Evolutionary conservation across 257 asterid species (phyloP).

Genomic region (Solanum gracilifrons): DNA sequence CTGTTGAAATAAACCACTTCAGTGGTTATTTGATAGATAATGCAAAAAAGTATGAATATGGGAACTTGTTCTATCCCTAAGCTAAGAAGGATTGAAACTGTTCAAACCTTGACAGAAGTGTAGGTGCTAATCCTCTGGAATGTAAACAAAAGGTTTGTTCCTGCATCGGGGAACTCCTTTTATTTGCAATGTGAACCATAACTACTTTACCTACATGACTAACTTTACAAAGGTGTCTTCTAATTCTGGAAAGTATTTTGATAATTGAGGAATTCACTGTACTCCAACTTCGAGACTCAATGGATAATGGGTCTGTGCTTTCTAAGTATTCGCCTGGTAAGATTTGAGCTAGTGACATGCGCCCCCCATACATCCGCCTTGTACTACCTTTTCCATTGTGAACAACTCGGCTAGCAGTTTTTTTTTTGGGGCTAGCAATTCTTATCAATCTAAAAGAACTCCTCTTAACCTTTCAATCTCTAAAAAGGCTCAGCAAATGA

Average conservation of each 20-base stretch:
- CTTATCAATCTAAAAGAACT: neutral
- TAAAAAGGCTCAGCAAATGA: neutral
- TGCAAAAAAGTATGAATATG: too few species aligned
- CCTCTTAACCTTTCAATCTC: neutral
- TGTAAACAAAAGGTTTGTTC: neutral
- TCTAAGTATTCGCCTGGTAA: neutral
- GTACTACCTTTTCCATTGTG: neutral
- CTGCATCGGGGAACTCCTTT: neutral
- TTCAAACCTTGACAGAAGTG: neutral
- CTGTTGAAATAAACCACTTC: neutral
- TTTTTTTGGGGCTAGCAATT: neutral
- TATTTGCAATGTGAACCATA: neutral
- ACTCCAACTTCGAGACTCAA: neutral
- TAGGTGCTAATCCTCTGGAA: neutral
- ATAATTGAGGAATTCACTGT: neutral
- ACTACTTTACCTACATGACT: neutral
- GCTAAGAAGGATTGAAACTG: neutral
- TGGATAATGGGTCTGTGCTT: neutral
- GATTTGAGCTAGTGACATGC: neutral
- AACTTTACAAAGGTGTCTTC: neutral
- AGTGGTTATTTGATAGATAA: neutral
- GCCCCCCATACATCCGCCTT: neutral
- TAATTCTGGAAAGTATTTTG: neutral
- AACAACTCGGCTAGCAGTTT: neutral
- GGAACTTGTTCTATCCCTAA: neutral